Conservation (phyloP, 2,329 filamentous ascomycete species). For the Diplodia scrobiculata region DNA sequence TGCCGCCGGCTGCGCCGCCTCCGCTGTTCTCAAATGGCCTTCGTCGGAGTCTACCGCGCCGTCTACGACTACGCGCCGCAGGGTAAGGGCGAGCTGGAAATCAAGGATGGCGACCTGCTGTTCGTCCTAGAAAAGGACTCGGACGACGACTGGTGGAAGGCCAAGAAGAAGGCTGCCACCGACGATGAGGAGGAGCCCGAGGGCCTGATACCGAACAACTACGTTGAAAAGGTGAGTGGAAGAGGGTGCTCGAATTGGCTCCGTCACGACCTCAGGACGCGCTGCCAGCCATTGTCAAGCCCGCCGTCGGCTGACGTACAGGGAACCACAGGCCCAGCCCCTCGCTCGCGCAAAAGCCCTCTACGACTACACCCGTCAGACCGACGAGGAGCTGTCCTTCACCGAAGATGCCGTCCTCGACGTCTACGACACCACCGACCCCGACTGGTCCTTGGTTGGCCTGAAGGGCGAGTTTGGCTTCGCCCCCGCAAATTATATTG, state of each 20-base stretch:
- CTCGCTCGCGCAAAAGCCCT: slow-evolving; percentile 78
- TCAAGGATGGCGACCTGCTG: slow-evolving; percentile 82
- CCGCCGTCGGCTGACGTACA: slow-evolving; percentile 3
- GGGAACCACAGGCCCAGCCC: slow-evolving; percentile 61
- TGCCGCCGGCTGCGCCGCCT: not conserved
- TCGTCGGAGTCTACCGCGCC: slow-evolving; percentile 86
- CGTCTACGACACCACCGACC: slow-evolving; percentile 87
- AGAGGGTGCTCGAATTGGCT: slow-evolving; percentile 7
- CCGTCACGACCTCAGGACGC: not conserved
- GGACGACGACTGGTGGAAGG: slow-evolving; percentile 88
- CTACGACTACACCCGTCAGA: slow-evolving; percentile 97
- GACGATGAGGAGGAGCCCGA: slow-evolving; percentile 90
- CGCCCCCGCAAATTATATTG: slow-evolving; percentile 94
- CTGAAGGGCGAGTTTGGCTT: slow-evolving; percentile 86
- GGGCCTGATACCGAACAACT: slow-evolving; percentile 90
- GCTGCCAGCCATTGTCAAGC: slow-evolving; percentile 11
- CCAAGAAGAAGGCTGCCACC: slow-evolving; percentile 77
- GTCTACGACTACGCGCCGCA: slow-evolving; percentile 92
- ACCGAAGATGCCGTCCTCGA: slow-evolving; percentile 80
- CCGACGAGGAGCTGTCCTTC: slow-evolving; percentile 96
- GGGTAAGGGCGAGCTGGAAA: slow-evolving; percentile 79
- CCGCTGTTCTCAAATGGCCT: slow-evolving; percentile 66
- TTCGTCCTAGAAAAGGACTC: slow-evolving; percentile 81
- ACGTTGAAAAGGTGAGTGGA: slow-evolving; percentile 79
- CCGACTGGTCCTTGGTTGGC: slow-evolving; percentile 94